Conservation (phyloP, 345 rosid genomes). For the Salix udensis region DNA sequence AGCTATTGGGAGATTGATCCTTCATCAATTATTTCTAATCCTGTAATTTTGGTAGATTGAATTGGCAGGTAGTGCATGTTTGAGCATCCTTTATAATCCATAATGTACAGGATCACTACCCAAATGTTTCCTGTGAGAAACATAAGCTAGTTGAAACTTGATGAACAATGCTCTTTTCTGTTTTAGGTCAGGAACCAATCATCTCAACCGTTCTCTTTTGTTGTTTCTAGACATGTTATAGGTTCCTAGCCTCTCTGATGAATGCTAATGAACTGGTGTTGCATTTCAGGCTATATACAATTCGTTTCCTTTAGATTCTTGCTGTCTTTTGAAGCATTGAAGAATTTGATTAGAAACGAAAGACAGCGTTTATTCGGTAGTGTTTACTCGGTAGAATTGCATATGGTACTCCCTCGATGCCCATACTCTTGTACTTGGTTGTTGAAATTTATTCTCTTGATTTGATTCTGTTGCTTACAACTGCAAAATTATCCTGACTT, state of each 20-base stretch:
- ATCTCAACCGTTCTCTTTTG: not conserved
- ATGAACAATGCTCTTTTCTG: not conserved
- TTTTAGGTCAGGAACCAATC: not conserved
- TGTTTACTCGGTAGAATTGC: not conserved
- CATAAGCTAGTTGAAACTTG: constrained; percentile 5
- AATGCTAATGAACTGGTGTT: not conserved
- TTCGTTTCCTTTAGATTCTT: not conserved
- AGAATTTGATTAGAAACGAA: not conserved
- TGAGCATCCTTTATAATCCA: not conserved
- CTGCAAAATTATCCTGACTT: not conserved
- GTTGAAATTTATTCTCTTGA: not conserved
- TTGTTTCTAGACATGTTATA: not conserved
- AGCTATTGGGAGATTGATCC: constrained; percentile 51
- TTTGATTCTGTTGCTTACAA: not conserved
- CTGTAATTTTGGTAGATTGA: constrained; percentile 23
- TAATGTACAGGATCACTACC: not conserved
- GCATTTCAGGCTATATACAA: not conserved
- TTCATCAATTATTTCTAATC: constrained; percentile 24
- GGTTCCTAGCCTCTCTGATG: not conserved
- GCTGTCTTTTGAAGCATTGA: not conserved
- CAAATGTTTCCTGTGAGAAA: constrained; percentile 5
- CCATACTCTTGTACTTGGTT: not conserved
- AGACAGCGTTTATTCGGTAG: not conserved
- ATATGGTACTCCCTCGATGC: not conserved
- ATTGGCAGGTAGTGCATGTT: not conserved